Percentiles rank a stretch among this genome's conserved stretches.
phyloP scores from a whole-genome alignment of 352 stramenopile species.

The Aphanomyces cochlioides region DNA sequence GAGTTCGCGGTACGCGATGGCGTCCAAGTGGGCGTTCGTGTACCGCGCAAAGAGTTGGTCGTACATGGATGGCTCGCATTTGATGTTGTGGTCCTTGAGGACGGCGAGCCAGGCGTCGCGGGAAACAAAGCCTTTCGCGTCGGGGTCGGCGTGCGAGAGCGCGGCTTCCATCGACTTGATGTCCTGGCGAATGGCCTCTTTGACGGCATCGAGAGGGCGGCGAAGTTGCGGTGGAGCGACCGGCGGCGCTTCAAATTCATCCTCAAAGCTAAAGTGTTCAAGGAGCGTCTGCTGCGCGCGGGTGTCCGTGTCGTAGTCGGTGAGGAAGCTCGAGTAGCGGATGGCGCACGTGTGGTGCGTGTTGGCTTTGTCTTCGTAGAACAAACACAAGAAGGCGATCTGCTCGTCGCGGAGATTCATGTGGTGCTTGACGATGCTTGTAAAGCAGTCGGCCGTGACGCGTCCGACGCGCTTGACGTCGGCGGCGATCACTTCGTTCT shows the following conservation, averaged over 20 bases:
- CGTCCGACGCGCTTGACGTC: constrained; percentile 54
- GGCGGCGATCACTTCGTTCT: constrained; percentile 49
- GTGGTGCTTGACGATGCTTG: constrained; percentile 41
- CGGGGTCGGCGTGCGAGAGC: constrained; percentile 41
- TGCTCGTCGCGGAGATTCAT: constrained; percentile 60
- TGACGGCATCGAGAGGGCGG: not conserved
- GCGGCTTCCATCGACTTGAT: constrained; percentile 43
- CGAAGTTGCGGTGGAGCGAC: constrained; percentile 1
- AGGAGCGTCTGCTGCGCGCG: not conserved
- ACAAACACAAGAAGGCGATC: constrained; percentile 64
- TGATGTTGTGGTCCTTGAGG: constrained; percentile 36
- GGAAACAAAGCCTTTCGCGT: constrained; percentile 52
- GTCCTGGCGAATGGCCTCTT: constrained; percentile 39
- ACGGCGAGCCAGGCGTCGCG: constrained; percentile 43
- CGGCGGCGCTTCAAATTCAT: not conserved
- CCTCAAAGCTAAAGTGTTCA: not conserved
- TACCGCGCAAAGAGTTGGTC: constrained; percentile 25
- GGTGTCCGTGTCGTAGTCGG: constrained; percentile 48
- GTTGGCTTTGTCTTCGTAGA: constrained; percentile 71
- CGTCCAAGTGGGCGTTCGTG: constrained; percentile 3
- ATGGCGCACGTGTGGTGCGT: constrained; percentile 55
- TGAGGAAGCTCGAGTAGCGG: constrained; percentile 66
- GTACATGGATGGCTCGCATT: constrained; percentile 2
- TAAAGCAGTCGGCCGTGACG: constrained; percentile 46
- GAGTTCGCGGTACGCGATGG: constrained; percentile 65